Evolutionary conservation across 768 basidiomycete genomes (phyloP), one percentile per base, ranked within the genome.

Genomic region (Tephrocybe sp.): DNA sequence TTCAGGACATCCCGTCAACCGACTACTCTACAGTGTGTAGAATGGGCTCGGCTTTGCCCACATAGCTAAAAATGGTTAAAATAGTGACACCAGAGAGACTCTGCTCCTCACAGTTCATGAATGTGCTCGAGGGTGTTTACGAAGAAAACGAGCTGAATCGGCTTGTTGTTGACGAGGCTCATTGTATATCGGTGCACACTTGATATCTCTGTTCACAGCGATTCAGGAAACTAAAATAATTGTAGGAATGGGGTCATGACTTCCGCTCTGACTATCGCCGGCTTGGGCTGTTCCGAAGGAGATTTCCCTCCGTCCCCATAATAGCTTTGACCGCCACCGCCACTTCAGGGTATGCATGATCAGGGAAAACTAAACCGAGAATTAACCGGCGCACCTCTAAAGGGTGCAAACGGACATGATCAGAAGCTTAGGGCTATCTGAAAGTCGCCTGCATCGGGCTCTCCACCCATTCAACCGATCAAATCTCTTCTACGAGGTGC

Each of bases 311-410:
- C 50, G 79, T 93, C 3, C 91, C 92, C 0, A 85, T 94, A 58
- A 93, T 92, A 88, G 91, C 91, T 3, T 67, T 93, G 33, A 93
- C 90, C 1, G 90, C 91, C 1, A 90, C 88, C 12, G 90, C 91
- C 2, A 93, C 91, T 5, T 66, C 81, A 37, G 66, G 68, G 88
- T 90, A 65, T 23, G 79, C 11, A 18, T 18, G 42, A 1, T 17
- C 40, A 1, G 21, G 14, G 8, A 18, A 17, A 5, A 20, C 12
- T 20, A 14, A n/a, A 21, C 9, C 9, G 26, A 23, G 18, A 24
- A 23, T 45, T 14, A 38, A 33, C 28, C 28, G 26, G 49, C 52
- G 43, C 26, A 20, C 49, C 39, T 25, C 14, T 48, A 9, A 58
- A 93, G 89, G 23, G 90, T 93, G 12, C 85, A 87, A 55, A 67